Conservation (phyloP, 768 basidiomycete species). For the Phlegmacium glaucopus region DNA sequence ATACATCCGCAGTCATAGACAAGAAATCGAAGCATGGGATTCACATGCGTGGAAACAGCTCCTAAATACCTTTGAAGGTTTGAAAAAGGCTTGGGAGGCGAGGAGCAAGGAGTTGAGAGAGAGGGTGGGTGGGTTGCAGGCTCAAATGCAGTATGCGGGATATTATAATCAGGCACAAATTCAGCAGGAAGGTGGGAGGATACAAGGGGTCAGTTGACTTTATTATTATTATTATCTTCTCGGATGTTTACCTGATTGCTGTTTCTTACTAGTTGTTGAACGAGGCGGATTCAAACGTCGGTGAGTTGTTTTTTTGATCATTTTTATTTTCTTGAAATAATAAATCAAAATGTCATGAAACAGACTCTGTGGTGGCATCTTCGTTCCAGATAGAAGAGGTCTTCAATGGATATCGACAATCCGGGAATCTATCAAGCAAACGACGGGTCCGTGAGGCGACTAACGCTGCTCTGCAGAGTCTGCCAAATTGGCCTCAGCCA, state of each 20-base stretch:
- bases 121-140: slow-evolving; percentile 41
- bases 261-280: slow-evolving; percentile 41
- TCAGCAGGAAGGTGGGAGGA: slow-evolving; percentile 52
- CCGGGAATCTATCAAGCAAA: slow-evolving; percentile 68
- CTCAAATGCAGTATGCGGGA: slow-evolving; percentile 43
- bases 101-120: slow-evolving; percentile 55
- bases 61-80: slow-evolving; percentile 54
- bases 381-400: slow-evolving; percentile 78
- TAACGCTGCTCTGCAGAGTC: slow-evolving; percentile 65
- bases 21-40: slow-evolving; percentile 72
- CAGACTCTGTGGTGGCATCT: slow-evolving; percentile 67
- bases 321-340: background rate
- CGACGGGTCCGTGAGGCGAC: slow-evolving; percentile 73
- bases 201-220: slow-evolving; percentile 53
- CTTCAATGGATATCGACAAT: slow-evolving; percentile 68
- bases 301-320: slow-evolving; percentile 27
- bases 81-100: slow-evolving; percentile 63
- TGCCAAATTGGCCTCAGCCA: slow-evolving; percentile 72
- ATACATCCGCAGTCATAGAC: slow-evolving; percentile 61
- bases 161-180: slow-evolving; percentile 35
- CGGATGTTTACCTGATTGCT: background rate
- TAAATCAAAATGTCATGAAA: background rate
- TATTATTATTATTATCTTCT: background rate
- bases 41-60: slow-evolving; percentile 69
- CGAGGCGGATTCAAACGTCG: slow-evolving; percentile 51